A percentile compares a stretch with the other conserved stretches of the same genome.
These are phyloP conservation scores for Alternaria conjuncta DNA, from an alignment of 2,329 filamentous ascomycete genomes.

Conservation along the genomic window DNA sequence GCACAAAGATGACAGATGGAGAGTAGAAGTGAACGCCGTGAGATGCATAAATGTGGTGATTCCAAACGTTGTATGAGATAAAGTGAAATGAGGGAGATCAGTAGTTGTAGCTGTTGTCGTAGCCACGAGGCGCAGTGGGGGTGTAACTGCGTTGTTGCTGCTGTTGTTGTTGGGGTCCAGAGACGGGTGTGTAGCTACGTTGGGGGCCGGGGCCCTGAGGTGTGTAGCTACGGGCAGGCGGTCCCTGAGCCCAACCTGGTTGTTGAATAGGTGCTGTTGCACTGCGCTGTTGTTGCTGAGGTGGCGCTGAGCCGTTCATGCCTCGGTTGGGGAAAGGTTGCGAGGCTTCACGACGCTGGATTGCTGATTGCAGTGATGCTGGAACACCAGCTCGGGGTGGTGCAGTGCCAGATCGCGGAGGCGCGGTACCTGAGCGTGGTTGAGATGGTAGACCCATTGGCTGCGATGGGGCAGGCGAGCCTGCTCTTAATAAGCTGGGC, in stretches of 20 bases:
- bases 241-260: constrained; percentile 31
- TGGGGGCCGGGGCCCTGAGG: constrained; percentile 6
- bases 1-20: not conserved
- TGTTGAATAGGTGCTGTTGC: constrained; percentile 44
- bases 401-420: constrained; percentile 31
- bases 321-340: constrained; percentile 39
- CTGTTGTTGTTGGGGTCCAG: constrained; percentile 1
- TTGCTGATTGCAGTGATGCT: constrained; percentile 42
- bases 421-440: constrained; percentile 26
- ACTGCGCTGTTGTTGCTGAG: constrained; percentile 43
- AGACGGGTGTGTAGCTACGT: constrained; percentile 16
- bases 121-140: constrained; percentile 10
- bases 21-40: constrained; percentile 25
- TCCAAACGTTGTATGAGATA: constrained; percentile 8
- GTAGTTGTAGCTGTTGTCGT: constrained; percentile 27
- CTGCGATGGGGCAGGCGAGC: constrained; percentile 37
- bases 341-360: constrained; percentile 46
- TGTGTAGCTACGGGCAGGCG: constrained; percentile 8
- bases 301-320: constrained; percentile 25
- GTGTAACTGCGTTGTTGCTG: not conserved
- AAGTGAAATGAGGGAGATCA: constrained; percentile 9
- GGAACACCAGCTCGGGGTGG: constrained; percentile 44
- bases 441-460: constrained; percentile 27
- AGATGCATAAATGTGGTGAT: constrained; percentile 16
- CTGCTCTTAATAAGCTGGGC: constrained; percentile 32